Percentiles rank a stretch among this genome's conserved stretches.
Conservation (phyloP, 768 basidiomycete genomes). For the Pulveroboletus sp. region DNA sequence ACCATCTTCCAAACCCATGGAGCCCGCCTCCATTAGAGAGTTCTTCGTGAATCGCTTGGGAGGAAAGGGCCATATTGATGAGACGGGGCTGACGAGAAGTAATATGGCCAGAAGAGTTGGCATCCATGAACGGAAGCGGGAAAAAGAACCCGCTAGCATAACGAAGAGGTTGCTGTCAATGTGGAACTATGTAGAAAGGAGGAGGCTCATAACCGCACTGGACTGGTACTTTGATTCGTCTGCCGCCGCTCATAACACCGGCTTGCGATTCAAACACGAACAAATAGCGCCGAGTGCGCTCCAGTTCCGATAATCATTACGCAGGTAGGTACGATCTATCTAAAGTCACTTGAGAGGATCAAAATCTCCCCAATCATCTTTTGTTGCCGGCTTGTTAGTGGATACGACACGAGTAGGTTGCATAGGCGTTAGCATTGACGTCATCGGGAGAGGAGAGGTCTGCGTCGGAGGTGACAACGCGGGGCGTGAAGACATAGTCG, state of each 20-base stretch:
- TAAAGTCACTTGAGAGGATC: slow-evolving; percentile 50
- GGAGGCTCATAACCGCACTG: slow-evolving; percentile 5
- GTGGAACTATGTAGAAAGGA: not conserved
- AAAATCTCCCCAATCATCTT: slow-evolving; percentile 79
- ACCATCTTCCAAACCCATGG: slow-evolving; percentile 71
- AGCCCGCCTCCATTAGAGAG: slow-evolving; percentile 74
- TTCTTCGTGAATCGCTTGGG: slow-evolving; percentile 85
- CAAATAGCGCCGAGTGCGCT: no score
- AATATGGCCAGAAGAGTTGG: slow-evolving; percentile 13
- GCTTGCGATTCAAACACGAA: slow-evolving; percentile 22
- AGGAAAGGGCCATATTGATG: slow-evolving; percentile 76
- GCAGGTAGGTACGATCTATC: slow-evolving; percentile 3
- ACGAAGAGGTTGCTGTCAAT: not conserved
- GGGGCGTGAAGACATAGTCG: slow-evolving; percentile 18
- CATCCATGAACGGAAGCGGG: not conserved
- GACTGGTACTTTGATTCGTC: not conserved
- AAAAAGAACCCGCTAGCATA: slow-evolving; percentile 10
- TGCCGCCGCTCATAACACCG: not conserved
- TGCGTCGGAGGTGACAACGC: slow-evolving; percentile 31
- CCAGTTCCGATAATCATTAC: no score
- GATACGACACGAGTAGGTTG: slow-evolving; percentile 44
- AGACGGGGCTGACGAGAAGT: slow-evolving; percentile 20
- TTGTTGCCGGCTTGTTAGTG: slow-evolving; percentile 48
- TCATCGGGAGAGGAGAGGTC: slow-evolving; percentile 37
- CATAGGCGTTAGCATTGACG: slow-evolving; percentile 56